Percentiles rank a stretch among this genome's conserved stretches.
phyloP scores from a whole-genome alignment of 192 early-diverging fungal species.

The Podila epicladia region DNA sequence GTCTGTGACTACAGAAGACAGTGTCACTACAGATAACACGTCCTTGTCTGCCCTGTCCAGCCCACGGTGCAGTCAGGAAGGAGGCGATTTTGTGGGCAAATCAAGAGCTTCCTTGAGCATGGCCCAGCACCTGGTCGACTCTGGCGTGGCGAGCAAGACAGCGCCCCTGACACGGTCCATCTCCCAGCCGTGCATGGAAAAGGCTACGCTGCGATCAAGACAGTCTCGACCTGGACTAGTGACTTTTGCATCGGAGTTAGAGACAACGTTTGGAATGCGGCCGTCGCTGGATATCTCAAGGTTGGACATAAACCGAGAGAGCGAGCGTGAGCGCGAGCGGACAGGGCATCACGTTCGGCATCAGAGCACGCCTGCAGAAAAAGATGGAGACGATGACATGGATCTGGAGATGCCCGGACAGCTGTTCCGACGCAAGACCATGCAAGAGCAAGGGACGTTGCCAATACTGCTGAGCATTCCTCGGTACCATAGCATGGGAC shows the following conservation, averaged over 20 bases:
- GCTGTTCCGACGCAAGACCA: constrained; percentile 30
- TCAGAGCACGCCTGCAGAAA: constrained; percentile 5
- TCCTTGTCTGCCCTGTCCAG: neutral
- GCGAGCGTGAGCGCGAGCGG: too few relatives aligned
- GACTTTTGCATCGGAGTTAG: constrained; percentile 14
- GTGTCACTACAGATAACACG: constrained; percentile 13
- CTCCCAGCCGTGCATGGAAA: constrained; percentile 26
- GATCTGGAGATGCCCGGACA: constrained; percentile 31
- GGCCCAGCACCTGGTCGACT: neutral
- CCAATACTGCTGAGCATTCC: constrained; percentile 9
- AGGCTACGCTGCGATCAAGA: neutral
- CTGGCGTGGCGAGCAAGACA: neutral
- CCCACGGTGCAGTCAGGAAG: neutral
- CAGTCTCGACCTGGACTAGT: constrained; percentile 3
- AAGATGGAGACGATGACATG: constrained; percentile 1
- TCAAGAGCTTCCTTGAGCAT: neutral
- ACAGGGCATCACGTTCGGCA: too few relatives aligned
- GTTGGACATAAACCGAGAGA: constrained; percentile 18
- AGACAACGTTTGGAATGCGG: constrained; percentile 2
- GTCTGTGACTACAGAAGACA: constrained; percentile 16
- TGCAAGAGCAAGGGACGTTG: constrained; percentile 11
- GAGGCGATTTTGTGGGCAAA: neutral
- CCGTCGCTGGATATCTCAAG: constrained; percentile 38
- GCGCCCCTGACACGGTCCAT: constrained; percentile 2
- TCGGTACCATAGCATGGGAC: constrained; percentile 27